Percentiles rank a stretch among this genome's conserved stretches.
These are phyloP conservation scores for Pseudogymnoascus sp. DNA, from an alignment of 2,329 filamentous ascomycete genomes.

Conservation along the genomic window DNA sequence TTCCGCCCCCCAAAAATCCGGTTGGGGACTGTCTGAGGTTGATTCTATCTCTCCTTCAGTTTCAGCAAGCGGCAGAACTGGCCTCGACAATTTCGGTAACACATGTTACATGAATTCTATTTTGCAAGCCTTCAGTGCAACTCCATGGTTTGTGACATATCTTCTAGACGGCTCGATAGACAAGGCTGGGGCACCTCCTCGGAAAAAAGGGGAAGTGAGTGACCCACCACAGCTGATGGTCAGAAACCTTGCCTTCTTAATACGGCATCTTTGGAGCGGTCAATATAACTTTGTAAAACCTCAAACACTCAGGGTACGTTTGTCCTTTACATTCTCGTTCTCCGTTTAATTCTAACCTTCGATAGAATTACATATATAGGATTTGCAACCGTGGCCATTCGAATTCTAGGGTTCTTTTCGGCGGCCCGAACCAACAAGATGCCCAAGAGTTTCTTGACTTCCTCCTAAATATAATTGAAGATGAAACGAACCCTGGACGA, in stretches of 20 bases:
- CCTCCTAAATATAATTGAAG: slow-evolving; percentile 70
- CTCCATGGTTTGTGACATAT: slow-evolving; percentile 58
- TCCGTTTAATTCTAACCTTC: slow-evolving; percentile 25
- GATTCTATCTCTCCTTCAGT: slow-evolving; percentile 34
- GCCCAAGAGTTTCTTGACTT: slow-evolving; percentile 85
- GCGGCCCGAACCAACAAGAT: slow-evolving; percentile 74
- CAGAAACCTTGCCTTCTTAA: slow-evolving; percentile 50
- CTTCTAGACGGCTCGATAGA: slow-evolving; percentile 52
- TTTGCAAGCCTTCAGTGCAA: slow-evolving; percentile 74
- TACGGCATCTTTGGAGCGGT: slow-evolving; percentile 34
- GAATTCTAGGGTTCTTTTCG: slow-evolving; percentile 51
- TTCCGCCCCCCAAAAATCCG: slow-evolving; percentile 35
- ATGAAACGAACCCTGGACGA: slow-evolving; percentile 72
- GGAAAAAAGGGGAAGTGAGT: slow-evolving; percentile 50
- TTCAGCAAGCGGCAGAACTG: slow-evolving; percentile 54
- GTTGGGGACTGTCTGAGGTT: slow-evolving; percentile 30
- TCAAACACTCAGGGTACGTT: slow-evolving; percentile 49
- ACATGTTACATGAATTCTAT: slow-evolving; percentile 93
- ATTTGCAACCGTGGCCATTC: slow-evolving; percentile 47
- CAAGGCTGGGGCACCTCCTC: slow-evolving; percentile 57
- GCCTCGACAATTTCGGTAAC: slow-evolving; percentile 70
- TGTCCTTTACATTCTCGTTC: background rate
- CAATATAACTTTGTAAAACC: slow-evolving; percentile 38
- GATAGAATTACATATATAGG: slow-evolving; percentile 54
- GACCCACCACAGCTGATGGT: slow-evolving; percentile 51